Percentiles rank a stretch among this genome's conserved stretches.
These are phyloP conservation scores for Penicillium sp. DNA, from an alignment of 2,329 filamentous ascomycete genomes.

Conservation along the genomic window DNA sequence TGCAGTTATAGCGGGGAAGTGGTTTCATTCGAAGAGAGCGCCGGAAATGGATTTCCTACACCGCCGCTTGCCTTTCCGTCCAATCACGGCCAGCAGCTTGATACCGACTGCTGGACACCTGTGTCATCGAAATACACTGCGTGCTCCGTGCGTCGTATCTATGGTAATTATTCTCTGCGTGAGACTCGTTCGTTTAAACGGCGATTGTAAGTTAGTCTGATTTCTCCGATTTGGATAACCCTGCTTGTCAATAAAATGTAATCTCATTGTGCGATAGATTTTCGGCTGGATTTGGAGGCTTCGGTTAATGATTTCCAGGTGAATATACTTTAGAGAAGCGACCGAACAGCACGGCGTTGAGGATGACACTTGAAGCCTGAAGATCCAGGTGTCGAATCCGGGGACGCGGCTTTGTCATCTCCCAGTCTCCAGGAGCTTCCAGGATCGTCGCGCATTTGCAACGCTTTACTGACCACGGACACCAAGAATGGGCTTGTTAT, in stretches of 20 bases:
- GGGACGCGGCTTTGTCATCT: background rate
- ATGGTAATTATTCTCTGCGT: too few relatives aligned
- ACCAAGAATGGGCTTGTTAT: slow-evolving; percentile 9
- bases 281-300: background rate
- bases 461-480: background rate
- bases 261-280: background rate
- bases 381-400: slow-evolving; percentile 6
- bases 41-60: background rate
- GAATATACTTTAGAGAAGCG: too few relatives aligned
- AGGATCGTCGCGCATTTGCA: background rate
- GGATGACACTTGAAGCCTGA: background rate
- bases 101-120: too few relatives aligned
- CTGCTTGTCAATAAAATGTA: background rate
- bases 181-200: too few relatives aligned
- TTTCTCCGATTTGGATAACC: background rate
- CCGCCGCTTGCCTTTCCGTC: background rate
- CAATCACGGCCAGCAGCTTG: background rate
- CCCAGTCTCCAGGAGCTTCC: background rate
- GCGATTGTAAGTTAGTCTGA: too few relatives aligned
- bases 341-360: too few relatives aligned
- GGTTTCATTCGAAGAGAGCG: background rate
- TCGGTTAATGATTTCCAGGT: background rate
- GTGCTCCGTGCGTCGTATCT: too few relatives aligned
- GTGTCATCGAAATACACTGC: too few relatives aligned
- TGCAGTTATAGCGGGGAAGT: background rate